phyloP scores from a whole-genome alignment of 768 basidiomycete genomes.

The Hysterangium stoloniferum region DNA sequence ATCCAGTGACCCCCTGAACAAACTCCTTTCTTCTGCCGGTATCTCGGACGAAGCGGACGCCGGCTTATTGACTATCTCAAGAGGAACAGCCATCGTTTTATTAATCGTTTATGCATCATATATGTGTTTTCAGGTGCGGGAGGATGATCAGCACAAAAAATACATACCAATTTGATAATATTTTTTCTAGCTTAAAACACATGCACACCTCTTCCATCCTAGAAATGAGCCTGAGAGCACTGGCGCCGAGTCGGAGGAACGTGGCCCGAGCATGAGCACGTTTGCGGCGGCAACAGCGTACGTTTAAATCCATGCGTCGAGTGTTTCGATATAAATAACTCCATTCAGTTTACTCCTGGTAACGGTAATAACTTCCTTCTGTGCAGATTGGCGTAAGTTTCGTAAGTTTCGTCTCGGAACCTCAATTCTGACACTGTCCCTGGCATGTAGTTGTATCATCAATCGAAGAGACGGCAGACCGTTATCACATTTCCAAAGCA shows the following conservation, averaged over 20 bases:
- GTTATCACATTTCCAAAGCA: slow-evolving; percentile 72
- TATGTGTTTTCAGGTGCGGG: slow-evolving; percentile 63
- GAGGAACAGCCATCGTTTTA: slow-evolving; percentile 73
- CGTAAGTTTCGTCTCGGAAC: not conserved
- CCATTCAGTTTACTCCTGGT: slow-evolving; percentile 54
- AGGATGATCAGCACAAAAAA: not conserved
- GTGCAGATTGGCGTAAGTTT: slow-evolving; percentile 74
- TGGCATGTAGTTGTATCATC: slow-evolving; percentile 65
- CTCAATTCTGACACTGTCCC: not conserved
- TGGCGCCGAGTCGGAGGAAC: slow-evolving; percentile 32
- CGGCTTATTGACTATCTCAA: slow-evolving; percentile 66
- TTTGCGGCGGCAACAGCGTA: slow-evolving; percentile 53
- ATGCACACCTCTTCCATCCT: slow-evolving; percentile 54
- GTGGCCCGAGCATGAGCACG: slow-evolving; percentile 56
- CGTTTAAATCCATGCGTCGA: no score
- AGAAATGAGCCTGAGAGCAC: no score
- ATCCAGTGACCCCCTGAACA: slow-evolving; percentile 5
- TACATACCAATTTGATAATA: not conserved
- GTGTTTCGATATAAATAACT: not conserved
- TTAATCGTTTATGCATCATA: slow-evolving; percentile 68
- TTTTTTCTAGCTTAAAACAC: slow-evolving; percentile 54
- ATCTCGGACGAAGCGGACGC: slow-evolving; percentile 20
- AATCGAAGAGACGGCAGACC: slow-evolving; percentile 82
- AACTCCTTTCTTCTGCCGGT: slow-evolving; percentile 6
- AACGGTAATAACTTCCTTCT: slow-evolving; percentile 80